Conservation (phyloP, 352 stramenopile genomes). For the Pythium brassicae region DNA sequence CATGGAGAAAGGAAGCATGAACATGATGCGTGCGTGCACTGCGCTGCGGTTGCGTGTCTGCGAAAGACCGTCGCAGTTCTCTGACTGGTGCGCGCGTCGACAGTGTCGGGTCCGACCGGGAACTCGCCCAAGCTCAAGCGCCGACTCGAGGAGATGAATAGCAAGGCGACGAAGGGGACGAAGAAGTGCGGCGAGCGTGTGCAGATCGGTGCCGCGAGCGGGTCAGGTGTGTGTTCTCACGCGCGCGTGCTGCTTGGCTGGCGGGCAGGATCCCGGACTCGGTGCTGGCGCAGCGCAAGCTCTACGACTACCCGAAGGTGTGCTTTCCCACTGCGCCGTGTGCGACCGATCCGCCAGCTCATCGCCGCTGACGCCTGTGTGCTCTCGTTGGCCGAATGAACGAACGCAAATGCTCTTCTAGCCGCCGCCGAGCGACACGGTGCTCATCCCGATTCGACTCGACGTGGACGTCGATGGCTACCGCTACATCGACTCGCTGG, state of each 20-base stretch:
- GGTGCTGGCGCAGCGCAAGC: conserved; percentile 42
- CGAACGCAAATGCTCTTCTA: background rate
- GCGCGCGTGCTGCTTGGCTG: background rate
- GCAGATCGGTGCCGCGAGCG: background rate
- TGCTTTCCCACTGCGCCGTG: background rate
- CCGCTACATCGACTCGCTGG: conserved; percentile 80
- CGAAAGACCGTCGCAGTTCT: too few relatives aligned
- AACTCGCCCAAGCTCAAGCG: conserved; percentile 71
- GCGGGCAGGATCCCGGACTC: conserved; percentile 12
- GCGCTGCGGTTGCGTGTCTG: background rate
- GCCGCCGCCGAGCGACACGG: conserved; percentile 29
- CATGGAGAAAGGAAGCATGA: conserved; percentile 69
- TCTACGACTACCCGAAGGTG: conserved; percentile 80
- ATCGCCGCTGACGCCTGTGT: background rate
- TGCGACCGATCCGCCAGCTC: background rate
- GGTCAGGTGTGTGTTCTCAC: background rate
- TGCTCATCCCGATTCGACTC: conserved; percentile 67
- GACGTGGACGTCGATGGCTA: conserved; percentile 78
- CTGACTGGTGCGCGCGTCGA: background rate
- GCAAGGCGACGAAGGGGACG: conserved; percentile 26
- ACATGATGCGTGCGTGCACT: conserved; percentile 22
- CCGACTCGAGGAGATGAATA: conserved; percentile 50
- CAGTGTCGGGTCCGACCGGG: conserved; percentile 48
- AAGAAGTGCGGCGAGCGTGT: conserved; percentile 25
- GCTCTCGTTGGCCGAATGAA: background rate